Evolutionary conservation across 192 early-diverging fungal species (phyloP), one percentile per base, ranked within the genome.

Genomic region (Backusella mclennaniae): DNA sequence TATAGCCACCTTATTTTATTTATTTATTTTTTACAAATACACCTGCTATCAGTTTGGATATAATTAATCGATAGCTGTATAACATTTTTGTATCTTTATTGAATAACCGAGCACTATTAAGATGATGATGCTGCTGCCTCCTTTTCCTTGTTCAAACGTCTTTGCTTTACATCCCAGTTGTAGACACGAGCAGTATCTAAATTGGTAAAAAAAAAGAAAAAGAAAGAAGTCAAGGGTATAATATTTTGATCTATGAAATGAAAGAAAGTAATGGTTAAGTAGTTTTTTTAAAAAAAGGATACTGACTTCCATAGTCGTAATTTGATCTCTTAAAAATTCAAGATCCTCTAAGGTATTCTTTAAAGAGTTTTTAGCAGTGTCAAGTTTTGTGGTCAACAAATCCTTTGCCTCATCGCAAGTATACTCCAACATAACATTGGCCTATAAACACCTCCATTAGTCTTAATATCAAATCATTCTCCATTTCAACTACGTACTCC

Each of bases 231-330:
- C 38, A 84, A 69, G 76, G 67, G 52, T 77, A 73, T 67, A 15
- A 66, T 35, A 29, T 67, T 56, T 53, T 53, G 52, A 53, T 53
- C 52, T 53, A 35, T 38, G 19, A 23, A 36, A 15, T 52, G 8
- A 38, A 63, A 44, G 36, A 53, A 35, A 19, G 11, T 29, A 15
- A 11, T 71, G 49, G 21, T 29, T 21, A 53, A 38, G 46, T 49
- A 17, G 46, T 49, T 49, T 49, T 5, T 21, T 79, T 23, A 72
- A 49, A 35, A 85, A 84, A 83, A 81, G 80, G 83, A 86, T 85
- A 87, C 83, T 95, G 84, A 95, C 98, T 82, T 99, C 98, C 96
- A 99, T 98, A n/a, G 96, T 98, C 0, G 98, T 99, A 83, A 99
- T 96, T 84, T 99, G 98, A 74, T 97, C 96, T 73, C 95, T 88